Base-by-base conservation (phyloP, 805 yeast species). In the Pichia rugopelliculosa region DNA sequence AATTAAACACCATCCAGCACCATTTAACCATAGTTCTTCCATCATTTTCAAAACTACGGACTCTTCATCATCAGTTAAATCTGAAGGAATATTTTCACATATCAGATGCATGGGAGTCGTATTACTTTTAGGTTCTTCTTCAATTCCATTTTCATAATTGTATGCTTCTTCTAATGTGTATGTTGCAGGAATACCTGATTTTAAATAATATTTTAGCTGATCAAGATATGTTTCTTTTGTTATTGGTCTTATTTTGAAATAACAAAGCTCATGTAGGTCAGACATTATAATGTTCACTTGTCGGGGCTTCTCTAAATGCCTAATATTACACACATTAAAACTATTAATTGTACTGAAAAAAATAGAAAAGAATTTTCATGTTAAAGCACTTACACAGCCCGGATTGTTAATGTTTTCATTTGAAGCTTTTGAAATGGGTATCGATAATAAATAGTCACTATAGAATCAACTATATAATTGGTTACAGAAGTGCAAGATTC, bases 1-100 rank as follows among this genome's bases (percentile, higher is more conserved):
- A 3, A 80, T 69, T 56, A 86, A 72, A 64, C 84, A 82, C 97
- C 97, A 90, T 10, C 95, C 95, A 0, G 96, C 96, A 25, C 97
- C 97, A 61, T 80, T 84, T 59, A 86, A 80, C 54, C 90, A 82
- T 49, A 90, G 64, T 20, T 71, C 73, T 25, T 78, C 77, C 49
- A 87, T 79, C 79, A 90, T 73, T 12, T 66, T 62, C 27, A 67
- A 49, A 0, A 82, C 73, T 1, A 77, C 70, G 0, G 60, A 53
- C 47, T 72, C 70, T 47, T 79, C 84, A 0, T 65, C 71, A 5
- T 50, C 48, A 0, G 66, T 57, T 2, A 65, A 49, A 50, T 77
- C 76, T 3, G 34, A 22, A 0, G 75, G 74, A 12, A 83, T 56
- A 39, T 77, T 70, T 40, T 79, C 75, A 45, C 83, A 75, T 8